A percentile compares a stretch with the other conserved stretches of the same genome.
Evolutionary conservation across 192 early-diverging fungal species (phyloP).

Genomic region (Coemansia javaensis): DNA sequence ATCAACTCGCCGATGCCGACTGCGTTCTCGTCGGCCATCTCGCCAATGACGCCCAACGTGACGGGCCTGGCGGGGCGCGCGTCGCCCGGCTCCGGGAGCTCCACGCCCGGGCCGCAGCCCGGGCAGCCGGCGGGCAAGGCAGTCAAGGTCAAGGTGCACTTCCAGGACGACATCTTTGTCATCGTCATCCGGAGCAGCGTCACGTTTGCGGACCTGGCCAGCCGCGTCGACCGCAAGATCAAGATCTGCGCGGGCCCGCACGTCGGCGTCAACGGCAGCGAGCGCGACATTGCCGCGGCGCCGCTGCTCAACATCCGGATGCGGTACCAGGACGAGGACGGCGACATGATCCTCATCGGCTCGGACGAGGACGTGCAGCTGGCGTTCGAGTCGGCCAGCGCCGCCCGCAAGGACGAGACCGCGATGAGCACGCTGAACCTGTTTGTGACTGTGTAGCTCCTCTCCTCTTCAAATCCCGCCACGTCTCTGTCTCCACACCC

Average conservation of each 20-base stretch:
- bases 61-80: background rate
- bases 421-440: conserved; percentile 44
- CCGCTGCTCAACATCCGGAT: conserved; percentile 60
- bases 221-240: conserved; percentile 87
- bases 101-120: conserved; percentile 25
- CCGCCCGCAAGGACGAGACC: conserved; percentile 30
- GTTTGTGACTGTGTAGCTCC: conserved; percentile 28
- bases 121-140: conserved; percentile 40
- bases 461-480: background rate
- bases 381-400: conserved; percentile 74
- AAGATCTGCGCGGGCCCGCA: conserved; percentile 66
- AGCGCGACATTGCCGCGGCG: conserved; percentile 37
- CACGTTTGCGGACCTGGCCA: conserved; percentile 69
- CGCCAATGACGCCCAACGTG: conserved; percentile 32
- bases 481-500: background rate
- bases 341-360: conserved; percentile 81
- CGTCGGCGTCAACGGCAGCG: conserved; percentile 48
- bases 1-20: conserved; percentile 29
- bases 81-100: conserved; percentile 21
- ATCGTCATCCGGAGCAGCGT: conserved; percentile 78
- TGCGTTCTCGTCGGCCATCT: conserved; percentile 34
- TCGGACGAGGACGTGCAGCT: conserved; percentile 87
- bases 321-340: conserved; percentile 91
- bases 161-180: conserved; percentile 80
- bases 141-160: conserved; percentile 86